Evolutionary conservation across 257 asterid genomes (phyloP).

Genomic region (Solanum gandarillasii): DNA sequence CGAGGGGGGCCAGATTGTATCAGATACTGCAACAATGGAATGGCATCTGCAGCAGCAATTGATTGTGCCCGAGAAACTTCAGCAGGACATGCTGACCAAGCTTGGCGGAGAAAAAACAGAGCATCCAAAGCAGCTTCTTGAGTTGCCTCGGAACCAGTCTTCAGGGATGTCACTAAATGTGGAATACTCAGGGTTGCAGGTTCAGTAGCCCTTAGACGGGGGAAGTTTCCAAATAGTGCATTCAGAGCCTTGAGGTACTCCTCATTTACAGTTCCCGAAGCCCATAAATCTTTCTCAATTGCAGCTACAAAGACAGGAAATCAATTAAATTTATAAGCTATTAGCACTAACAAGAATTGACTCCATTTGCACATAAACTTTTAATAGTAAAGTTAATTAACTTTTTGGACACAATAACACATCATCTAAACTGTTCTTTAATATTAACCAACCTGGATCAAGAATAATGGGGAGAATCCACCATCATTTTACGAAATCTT

Average conservation of each 20-base stretch:
- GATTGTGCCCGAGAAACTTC: conserved; percentile 97
- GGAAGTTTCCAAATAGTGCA: conserved; percentile 86
- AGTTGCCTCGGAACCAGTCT: conserved; percentile 89
- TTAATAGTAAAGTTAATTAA: neutral
- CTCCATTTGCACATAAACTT: neutral
- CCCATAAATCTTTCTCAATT: conserved; percentile 93
- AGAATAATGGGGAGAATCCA: neutral
- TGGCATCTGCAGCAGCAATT: conserved; percentile 94
- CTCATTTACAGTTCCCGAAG: conserved; percentile 76
- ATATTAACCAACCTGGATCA: neutral
- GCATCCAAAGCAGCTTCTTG: conserved; percentile 99
- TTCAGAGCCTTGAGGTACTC: conserved; percentile 92
- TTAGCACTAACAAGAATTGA: neutral
- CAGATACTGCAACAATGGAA: conserved; percentile 81
- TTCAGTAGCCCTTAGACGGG: conserved; percentile 91
- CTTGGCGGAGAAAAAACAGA: conserved; percentile 83
- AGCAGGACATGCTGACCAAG: conserved; percentile 98
- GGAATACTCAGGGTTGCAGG: conserved; percentile 97
- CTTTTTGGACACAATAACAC: neutral
- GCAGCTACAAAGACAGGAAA: conserved; percentile 46
- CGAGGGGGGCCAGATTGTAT: conserved; percentile 96
- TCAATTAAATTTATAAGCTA: neutral
- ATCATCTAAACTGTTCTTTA: neutral
- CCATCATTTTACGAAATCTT: neutral
- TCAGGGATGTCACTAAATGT: conserved; percentile 85